A percentile compares a stretch with the other conserved stretches of the same genome.
Conservation (phyloP, 2,329 filamentous ascomycete species). For the Seiridium unicorne region DNA sequence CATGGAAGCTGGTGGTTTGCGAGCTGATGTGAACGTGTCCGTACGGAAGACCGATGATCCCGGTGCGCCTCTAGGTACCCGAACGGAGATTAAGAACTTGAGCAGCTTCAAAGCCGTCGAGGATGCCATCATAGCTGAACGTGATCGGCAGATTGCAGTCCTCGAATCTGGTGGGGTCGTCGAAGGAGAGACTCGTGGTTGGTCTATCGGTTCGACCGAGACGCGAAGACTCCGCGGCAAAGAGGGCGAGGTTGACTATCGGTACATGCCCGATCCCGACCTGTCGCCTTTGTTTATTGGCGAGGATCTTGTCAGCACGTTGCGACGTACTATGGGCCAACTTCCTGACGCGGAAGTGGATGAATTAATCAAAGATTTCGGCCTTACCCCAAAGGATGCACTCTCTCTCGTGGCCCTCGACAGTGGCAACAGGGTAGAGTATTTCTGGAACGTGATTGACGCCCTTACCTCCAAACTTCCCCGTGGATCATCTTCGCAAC, state of each 20-base stretch:
- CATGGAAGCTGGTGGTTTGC: conserved; percentile 88
- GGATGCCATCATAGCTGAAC: conserved; percentile 88
- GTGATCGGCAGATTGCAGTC: conserved; percentile 81
- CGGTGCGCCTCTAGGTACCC: conserved; percentile 62
- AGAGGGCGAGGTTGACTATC: conserved; percentile 95
- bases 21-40: conserved; percentile 95
- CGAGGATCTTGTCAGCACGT: conserved; percentile 62
- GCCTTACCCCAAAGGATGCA: conserved; percentile 78
- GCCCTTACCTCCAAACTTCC: conserved; percentile 28
- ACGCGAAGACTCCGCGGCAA: conserved; percentile 84
- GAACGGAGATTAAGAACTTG: conserved; percentile 97
- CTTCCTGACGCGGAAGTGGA: conserved; percentile 70
- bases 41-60: conserved; percentile 59
- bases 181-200: conserved; percentile 86
- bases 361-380: conserved; percentile 60
- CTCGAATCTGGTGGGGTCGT: conserved; percentile 73
- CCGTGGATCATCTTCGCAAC: conserved; percentile 18
- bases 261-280: conserved; percentile 98
- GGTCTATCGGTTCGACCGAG: conserved; percentile 80
- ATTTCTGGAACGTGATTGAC: conserved; percentile 69
- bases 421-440: conserved; percentile 76
- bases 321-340: conserved; percentile 63
- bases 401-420: conserved; percentile 76
- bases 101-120: conserved; percentile 94
- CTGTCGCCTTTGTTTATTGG: conserved; percentile 77